Evolutionary conservation across 805 yeast genomes (phyloP), one percentile per base, ranked within the genome.

Genomic region (Kodamaea fukazawae): DNA sequence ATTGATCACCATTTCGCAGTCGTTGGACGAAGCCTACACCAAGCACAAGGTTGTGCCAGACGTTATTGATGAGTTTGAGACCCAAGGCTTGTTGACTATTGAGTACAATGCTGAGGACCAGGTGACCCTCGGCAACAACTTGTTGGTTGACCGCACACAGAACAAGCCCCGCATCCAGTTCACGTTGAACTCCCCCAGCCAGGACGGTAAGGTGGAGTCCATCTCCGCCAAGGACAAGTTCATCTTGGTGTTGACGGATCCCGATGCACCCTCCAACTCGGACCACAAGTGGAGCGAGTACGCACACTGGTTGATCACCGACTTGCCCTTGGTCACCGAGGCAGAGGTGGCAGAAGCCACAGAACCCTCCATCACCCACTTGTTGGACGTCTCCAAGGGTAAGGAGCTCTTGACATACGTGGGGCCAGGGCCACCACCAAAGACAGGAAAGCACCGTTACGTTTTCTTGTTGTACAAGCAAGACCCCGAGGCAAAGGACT

Each of bases 361-460:
- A 1, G 63, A 63, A n/a, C 45, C 29, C 7, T 54, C 56, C 17
- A 53, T 51, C 22, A 53, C 51, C 28, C 53, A 49, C 40, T 43
- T 57, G 11, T 43, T 67, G 44, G 71, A 68, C 46, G 54, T 50
- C 33, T 47, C 63, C n/a, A 53, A 55, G 38, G 74, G 71, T 33
- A 57, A 53, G 8, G 63, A 70, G 31, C 48, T 84, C 22, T 55
- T 79, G 32, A 67, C 79, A 4, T 88, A 89, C 61, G 55, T 65
- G 50, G 95, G 95, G 0, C 96, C 96, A 3, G 96, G 78, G 4
- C 96, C 96, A n/a, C 96, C 96, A 29, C 75, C 76, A 34, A 80
- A 79, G 40, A 85, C 96, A 0, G 91, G 95, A 10, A 76, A 81
- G 55, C 97, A 90, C 67, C 79, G 96, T 48, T 90, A 90, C 59